A percentile compares a stretch with the other conserved stretches of the same genome.
Evolutionary conservation across 768 basidiomycete species (phyloP).

Genomic region (Trametes gibbosa): DNA sequence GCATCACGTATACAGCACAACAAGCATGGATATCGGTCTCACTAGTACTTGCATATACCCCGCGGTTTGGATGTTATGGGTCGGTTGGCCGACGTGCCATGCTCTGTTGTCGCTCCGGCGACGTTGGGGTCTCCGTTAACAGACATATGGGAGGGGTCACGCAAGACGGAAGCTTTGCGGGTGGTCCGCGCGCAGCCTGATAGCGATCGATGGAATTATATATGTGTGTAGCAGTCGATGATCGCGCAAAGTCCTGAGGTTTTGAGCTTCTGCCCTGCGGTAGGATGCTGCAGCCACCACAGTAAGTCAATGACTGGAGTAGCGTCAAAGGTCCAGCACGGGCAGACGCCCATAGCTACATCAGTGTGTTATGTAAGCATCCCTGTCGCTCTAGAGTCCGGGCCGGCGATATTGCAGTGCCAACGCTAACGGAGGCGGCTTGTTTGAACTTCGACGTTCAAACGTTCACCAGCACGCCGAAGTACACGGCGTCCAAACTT

Average conservation of each 20-base stretch:
- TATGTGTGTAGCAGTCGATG: background rate
- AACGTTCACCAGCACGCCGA: too few relatives aligned
- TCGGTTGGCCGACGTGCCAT: slow-evolving; percentile 31
- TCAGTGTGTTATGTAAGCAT: background rate
- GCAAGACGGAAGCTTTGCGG: background rate
- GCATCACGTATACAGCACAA: too few relatives aligned
- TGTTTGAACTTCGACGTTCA: too few relatives aligned
- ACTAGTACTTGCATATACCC: slow-evolving; percentile 69
- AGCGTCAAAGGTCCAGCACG: background rate
- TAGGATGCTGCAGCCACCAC: slow-evolving; percentile 10
- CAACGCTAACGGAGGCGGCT: background rate
- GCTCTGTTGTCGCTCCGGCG: background rate
- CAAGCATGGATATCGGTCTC: background rate
- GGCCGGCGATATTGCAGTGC: too few relatives aligned
- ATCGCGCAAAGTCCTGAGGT: background rate
- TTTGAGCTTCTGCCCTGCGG: slow-evolving; percentile 7
- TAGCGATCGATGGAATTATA: background rate
- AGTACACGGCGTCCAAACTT: background rate
- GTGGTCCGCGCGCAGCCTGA: background rate
- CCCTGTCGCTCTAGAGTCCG: too few relatives aligned
- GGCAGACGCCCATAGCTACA: slow-evolving; percentile 1
- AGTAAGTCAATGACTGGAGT: background rate
- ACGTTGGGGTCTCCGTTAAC: background rate
- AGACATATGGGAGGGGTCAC: background rate
- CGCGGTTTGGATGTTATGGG: slow-evolving; percentile 70